Evolutionary conservation across 768 basidiomycete genomes (phyloP), one percentile per base, ranked within the genome.

Genomic region (Tylopilus felleus): DNA sequence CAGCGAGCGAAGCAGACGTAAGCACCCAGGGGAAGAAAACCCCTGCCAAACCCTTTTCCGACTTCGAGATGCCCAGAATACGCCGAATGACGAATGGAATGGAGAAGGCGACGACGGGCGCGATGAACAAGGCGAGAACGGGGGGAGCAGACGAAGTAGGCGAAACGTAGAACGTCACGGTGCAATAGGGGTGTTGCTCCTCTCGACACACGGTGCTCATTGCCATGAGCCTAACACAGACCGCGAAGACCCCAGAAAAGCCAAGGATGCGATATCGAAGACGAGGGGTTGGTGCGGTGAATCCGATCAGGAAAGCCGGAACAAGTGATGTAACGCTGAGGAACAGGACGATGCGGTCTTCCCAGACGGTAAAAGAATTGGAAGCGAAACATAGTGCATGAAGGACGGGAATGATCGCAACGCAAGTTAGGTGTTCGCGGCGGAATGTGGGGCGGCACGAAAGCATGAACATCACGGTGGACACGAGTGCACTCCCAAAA

Each of bases 361-460:
- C 97, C 93, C 94, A 98, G 69, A 98, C 82, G n/a, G 90, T 92
- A 75, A 92, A 96, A 0, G 94, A 97, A 74, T 98, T 98, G 23
- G 94, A 96, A 16, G 87, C 80, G 71, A 96, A 96, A 8, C 86
- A 75, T 4, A 88, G 50, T 1, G 85, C 71, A 62, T 98, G 94
- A 3, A 93, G 74, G 52, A 83, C 52, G 51, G 88, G 77, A 31
- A 84, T 71, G 36, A 88, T 57, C 1, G 78, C 75, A 2, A 71
- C 55, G 19, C 73, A 47, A 22, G 65, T 63, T 23, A 67, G n/a
- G 19, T 67, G 36, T 36, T 71, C 60, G 31, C 60, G 46, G 12
- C 60, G 62, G 38, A 77, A 52, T 5, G 65, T 63, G 9, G 75
- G 74, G 22, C 71, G 70, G 23, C 76, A 76, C 1, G 73, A 72